Conservation (phyloP, 257 asterid species). For the Solanum rostratum region DNA sequence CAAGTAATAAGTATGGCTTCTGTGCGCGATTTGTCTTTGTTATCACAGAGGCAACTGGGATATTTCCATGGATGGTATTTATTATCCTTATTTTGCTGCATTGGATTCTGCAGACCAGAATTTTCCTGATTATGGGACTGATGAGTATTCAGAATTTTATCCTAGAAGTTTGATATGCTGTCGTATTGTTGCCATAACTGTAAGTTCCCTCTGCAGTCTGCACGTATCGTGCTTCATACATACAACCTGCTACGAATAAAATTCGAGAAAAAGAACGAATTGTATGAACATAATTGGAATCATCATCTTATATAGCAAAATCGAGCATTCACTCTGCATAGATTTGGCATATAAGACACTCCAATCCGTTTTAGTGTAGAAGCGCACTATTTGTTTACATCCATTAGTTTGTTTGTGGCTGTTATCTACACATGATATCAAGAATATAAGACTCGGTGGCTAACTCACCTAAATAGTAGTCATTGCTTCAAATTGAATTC, state of each 20-base stretch:
- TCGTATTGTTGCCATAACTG: conserved; percentile 61
- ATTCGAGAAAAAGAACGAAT: neutral
- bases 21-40: neutral
- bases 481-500: neutral
- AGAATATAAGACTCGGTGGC: neutral
- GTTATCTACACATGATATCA: neutral
- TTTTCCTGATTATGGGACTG: conserved; percentile 30
- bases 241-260: neutral
- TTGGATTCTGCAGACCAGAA: conserved; percentile 21
- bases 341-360: neutral
- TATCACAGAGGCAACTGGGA: conserved; percentile 66
- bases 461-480: neutral
- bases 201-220: conserved; percentile 13
- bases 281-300: neutral
- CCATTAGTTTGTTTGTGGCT: neutral
- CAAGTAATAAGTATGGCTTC: neutral
- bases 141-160: conserved; percentile 23
- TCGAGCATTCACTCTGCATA: neutral
- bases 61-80: conserved; percentile 45
- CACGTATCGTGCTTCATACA: neutral
- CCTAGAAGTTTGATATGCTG: conserved; percentile 58
- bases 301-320: neutral
- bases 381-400: neutral
- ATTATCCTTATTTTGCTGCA: conserved; percentile 32
- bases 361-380: neutral